Evolutionary conservation across 2,329 filamentous ascomycete genomes (phyloP).

Genomic region (Claviceps sp.): DNA sequence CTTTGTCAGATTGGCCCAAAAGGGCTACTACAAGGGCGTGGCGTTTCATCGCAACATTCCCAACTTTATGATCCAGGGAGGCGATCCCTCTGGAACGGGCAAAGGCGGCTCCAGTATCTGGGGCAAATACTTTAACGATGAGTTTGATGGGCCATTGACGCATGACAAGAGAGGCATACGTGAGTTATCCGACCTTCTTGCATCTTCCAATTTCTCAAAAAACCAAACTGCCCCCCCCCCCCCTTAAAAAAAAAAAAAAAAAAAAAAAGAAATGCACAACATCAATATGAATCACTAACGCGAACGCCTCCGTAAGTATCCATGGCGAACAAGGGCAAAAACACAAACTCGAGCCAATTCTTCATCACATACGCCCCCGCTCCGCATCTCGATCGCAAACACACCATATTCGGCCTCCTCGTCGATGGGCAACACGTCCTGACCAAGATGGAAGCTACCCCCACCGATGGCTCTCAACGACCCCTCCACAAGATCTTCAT

Average conservation of each 20-base stretch:
- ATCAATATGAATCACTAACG: neutral
- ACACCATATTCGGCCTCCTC: conserved; percentile 88
- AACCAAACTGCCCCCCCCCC: too few relatives aligned
- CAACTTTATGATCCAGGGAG: conserved; percentile 96
- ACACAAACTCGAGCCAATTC: conserved; percentile 90
- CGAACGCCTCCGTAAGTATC: conserved; percentile 28
- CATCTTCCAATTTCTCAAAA: neutral
- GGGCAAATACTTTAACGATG: conserved; percentile 89
- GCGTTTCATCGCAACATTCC: conserved; percentile 87
- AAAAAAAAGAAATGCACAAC: neutral
- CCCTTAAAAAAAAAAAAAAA: too few relatives aligned
- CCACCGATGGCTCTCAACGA: conserved; percentile 60
- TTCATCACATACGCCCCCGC: conserved; percentile 83
- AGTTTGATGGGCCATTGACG: conserved; percentile 79
- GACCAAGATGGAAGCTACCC: conserved; percentile 60
- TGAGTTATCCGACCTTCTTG: conserved; percentile 9
- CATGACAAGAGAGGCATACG: conserved; percentile 64
- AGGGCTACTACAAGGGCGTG: conserved; percentile 77
- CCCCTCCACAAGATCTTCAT: conserved; percentile 71
- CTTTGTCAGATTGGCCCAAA: conserved; percentile 76
- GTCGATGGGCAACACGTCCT: conserved; percentile 64
- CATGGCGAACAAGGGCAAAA: conserved; percentile 98
- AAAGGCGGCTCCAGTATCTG: conserved; percentile 83
- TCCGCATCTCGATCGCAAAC: conserved; percentile 82
- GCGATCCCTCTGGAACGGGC: conserved; percentile 85